Base-by-base conservation (phyloP, 805 yeast species). In the Lipomyces sp. region DNA sequence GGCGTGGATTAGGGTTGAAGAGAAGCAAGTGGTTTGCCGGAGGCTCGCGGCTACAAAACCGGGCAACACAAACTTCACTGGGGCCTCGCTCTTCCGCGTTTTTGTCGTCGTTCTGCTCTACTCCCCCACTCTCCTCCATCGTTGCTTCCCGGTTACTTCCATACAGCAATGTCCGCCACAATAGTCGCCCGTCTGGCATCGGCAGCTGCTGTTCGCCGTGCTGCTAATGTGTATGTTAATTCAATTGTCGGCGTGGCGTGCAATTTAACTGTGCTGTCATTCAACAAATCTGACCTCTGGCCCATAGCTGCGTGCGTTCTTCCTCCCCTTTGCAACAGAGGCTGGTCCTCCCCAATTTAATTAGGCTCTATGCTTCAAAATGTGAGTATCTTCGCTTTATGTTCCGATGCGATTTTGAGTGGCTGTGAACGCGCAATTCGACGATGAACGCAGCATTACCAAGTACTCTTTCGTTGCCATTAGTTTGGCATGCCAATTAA, bases 311-410 rank as follows among this genome's bases (percentile, higher is more conserved):
- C 60, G 55, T 62, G 56, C 64, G 66, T 30, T 55, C 50, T n/a
- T 18, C 61, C 37, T 51, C 67, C 50, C 59, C 54, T 56, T 32
- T n/a, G 57, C 18, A 45, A 24, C 67, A 64, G 65, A 67, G 72
- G 71, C 69, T 69, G 69, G 72, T 59, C 71, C 69, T 69, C 64
- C 70, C 72, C 24, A 63, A 63, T 59, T 71, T 72, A 62, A 74
- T 74, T 53, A 75, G 80, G 45, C 73, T 77, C 57, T 78, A 77
- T 64, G 80, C 80, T 57, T 75, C 80, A 62, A 79, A 78, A 73
- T 74, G 75, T 73, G 67, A 58, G 75, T 69, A 15, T 34, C 2
- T 18, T 29, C 30, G 15, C 33, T 24, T 24, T 6, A 51, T 7
- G 7, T 30, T 30, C 54, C 54, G 10, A 29, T 29, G 35, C 48